Percentiles rank a stretch among this genome's conserved stretches.
Evolutionary conservation across 176 grass and related monocot species (phyloP).

Genomic region (Oryza coarctata): DNA sequence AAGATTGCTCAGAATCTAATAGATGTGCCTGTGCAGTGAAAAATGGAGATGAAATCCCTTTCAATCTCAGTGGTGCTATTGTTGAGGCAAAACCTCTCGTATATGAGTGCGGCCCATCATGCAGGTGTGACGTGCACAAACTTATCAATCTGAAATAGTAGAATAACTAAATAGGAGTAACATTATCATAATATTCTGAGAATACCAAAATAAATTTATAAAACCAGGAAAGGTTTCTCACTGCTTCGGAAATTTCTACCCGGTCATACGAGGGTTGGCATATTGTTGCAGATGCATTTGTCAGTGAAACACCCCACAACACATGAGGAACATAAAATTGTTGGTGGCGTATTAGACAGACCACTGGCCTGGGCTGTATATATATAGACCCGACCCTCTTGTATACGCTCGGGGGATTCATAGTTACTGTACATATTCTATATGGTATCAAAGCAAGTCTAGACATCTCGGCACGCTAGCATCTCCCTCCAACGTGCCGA

Average conservation of each 20-base stretch:
- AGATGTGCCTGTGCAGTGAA: slow-evolving; percentile 73
- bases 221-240: background rate
- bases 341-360: too few species aligned
- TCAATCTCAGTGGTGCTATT: slow-evolving; percentile 70
- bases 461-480: too few species aligned
- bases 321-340: background rate
- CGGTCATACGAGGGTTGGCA: background rate
- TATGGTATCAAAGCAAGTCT: too few species aligned
- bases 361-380: too few species aligned
- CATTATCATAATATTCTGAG: slow-evolving; percentile 27
- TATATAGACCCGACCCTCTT: too few species aligned
- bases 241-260: background rate
- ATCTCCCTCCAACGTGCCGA: too few species aligned
- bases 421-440: too few species aligned
- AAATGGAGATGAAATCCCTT: slow-evolving; percentile 75
- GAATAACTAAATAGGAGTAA: slow-evolving; percentile 31
- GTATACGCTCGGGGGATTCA: too few species aligned
- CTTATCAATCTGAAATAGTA: slow-evolving; percentile 33
- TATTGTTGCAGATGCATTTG: background rate
- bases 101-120: slow-evolving; percentile 73
- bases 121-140: slow-evolving; percentile 44
- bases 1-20: slow-evolving; percentile 57
- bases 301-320: background rate
- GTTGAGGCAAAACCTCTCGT: slow-evolving; percentile 62
- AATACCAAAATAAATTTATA: background rate